Conservation (phyloP, 257 asterid genomes). For the Plantago elongata region DNA sequence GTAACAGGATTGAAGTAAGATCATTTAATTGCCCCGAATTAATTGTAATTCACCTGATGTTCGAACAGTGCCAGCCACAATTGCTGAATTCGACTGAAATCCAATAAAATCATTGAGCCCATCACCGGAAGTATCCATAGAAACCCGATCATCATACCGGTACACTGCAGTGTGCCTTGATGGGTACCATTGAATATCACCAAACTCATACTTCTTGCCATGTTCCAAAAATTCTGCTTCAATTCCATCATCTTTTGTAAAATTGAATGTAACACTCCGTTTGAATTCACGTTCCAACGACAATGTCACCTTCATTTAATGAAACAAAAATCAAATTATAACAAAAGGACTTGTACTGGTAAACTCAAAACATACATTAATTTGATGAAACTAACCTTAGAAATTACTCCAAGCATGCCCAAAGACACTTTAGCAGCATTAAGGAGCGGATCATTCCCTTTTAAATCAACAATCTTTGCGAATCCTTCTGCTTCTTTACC, state of each 20-base stretch:
- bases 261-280: constrained; percentile 57
- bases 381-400: constrained; percentile 44
- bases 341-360: too few species aligned
- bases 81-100: constrained; percentile 57
- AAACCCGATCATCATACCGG: constrained; percentile 60
- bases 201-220: constrained; percentile 64
- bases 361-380: too few species aligned
- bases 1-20: neutral
- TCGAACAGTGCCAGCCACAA: constrained; percentile 47
- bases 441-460: constrained; percentile 30
- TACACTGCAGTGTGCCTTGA: constrained; percentile 62
- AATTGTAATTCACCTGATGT: constrained; percentile 43
- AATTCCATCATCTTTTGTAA: constrained; percentile 44
- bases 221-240: constrained; percentile 56
- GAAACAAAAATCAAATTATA: too few species aligned
- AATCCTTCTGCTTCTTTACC: constrained; percentile 44
- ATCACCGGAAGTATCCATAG: constrained; percentile 48
- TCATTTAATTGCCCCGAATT: too few species aligned
- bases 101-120: constrained; percentile 79
- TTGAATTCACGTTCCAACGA: constrained; percentile 63
- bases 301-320: constrained; percentile 47
- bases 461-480: constrained; percentile 42
- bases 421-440: constrained; percentile 65
- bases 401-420: constrained; percentile 71
- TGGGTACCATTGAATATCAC: constrained; percentile 93